Evolutionary conservation across 768 basidiomycete genomes (phyloP), one percentile per base, ranked within the genome.

Genomic region (Pulveroboletus sp.): DNA sequence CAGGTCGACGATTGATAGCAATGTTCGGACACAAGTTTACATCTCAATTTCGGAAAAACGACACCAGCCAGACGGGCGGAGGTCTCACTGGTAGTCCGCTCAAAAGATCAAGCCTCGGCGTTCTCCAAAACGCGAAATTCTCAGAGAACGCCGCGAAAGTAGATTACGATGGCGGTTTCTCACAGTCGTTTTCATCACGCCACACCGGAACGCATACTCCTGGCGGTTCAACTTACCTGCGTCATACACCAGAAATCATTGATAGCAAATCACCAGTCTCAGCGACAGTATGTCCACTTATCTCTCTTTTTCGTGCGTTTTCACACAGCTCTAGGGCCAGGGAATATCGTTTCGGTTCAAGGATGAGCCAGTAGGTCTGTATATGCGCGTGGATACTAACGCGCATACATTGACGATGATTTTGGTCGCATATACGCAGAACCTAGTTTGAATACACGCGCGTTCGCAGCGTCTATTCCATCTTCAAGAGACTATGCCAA

Each of bases 1-100:
- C 29, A 7, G 10, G 2, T 5, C 27, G 49, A 33, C 16, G 38
- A 20, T 42, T 25, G 17, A 53, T 20, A 33, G 5, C 37, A 21
- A 55, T 62, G 49, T 46, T 50, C 25, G 51, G 52, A 3, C 62
- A 49, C 59, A 64, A 53, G 34, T 55, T 64, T 25, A 49, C 52
- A 12, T 41, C 42, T 1, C 49, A 47, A 23, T 33, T 50, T 17
- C 55, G 49, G 46, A 58, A 49, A 25, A 47, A 53, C 25, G 50
- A 57, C 7, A 17, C 16, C 5, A 45, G 9, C 37, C 49, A 43
- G 10, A 33, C 13, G 13, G 45, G 45, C n/a, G 14, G 41, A n/a
- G 9, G 21, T 17, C 53, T 62, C 16, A 27, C n/a, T n/a, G n/a
- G 37, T 14, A 34, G 9, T 17, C 40, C 42, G 9, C 39, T 48